phyloP scores from a whole-genome alignment of 2,329 filamentous ascomycete genomes.

The Lecanicillium sp. region DNA sequence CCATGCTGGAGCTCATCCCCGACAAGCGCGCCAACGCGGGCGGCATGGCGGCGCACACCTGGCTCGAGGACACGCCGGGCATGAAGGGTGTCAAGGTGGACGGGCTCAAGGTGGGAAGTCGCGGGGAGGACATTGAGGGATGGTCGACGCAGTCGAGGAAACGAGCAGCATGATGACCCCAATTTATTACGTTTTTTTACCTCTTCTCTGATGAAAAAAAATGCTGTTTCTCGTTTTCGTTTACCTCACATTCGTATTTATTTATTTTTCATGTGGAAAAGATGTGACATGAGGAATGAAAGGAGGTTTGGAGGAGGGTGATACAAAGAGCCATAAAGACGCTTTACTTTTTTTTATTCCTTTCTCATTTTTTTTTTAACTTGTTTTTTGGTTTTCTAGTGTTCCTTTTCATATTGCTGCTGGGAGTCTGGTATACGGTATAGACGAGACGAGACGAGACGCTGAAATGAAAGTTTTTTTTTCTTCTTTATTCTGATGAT shows the following conservation, averaged over 20 bases:
- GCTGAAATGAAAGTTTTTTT: slow-evolving; percentile 5
- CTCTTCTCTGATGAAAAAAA: background rate
- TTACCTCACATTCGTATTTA: background rate
- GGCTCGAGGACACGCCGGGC: slow-evolving; percentile 77
- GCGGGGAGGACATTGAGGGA: slow-evolving; percentile 87
- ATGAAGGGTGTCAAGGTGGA: slow-evolving; percentile 78
- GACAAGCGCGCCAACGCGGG: slow-evolving; percentile 90
- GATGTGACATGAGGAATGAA: background rate
- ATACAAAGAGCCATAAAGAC: no score
- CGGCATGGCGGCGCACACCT: slow-evolving; percentile 82
- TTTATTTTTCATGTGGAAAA: background rate
- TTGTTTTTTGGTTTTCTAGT: no score
- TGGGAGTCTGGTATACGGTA: slow-evolving; percentile 4
- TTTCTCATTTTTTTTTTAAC: no score
- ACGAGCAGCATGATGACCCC: slow-evolving; percentile 43
- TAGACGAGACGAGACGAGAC: slow-evolving; percentile 10
- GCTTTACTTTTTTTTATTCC: no score
- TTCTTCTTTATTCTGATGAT: no score
- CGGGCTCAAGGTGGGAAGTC: slow-evolving; percentile 68
- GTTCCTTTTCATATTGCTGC: background rate
- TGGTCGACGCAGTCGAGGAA: slow-evolving; percentile 88
- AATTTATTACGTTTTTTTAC: background rate
- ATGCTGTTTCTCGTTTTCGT: background rate
- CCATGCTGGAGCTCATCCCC: slow-evolving; percentile 86
- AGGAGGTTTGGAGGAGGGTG: no score